Evolutionary conservation across 2,329 filamentous ascomycete species (phyloP).

Genomic region (Rugonectria rugulosa): DNA sequence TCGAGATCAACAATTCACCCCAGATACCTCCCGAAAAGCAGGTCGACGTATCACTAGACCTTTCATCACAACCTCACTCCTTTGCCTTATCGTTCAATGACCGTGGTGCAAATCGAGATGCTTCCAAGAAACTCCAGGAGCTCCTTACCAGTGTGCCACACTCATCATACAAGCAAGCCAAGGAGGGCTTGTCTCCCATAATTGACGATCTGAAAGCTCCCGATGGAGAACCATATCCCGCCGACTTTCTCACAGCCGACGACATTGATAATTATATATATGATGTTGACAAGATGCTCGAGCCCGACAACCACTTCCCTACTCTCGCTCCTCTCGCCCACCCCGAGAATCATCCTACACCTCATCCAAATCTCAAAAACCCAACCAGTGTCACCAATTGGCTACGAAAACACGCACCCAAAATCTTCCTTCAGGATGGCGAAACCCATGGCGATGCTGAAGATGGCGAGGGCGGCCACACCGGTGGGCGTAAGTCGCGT

Average conservation of each 20-base stretch:
- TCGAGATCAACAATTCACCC: conserved; percentile 86
- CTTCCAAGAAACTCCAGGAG: conserved; percentile 57
- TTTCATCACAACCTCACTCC: conserved; percentile 51
- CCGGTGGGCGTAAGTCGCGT: conserved; percentile 46
- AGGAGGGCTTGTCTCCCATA: conserved; percentile 68
- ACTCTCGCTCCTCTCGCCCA: conserved; percentile 60
- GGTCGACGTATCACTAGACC: conserved; percentile 70
- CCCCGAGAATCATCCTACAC: conserved; percentile 46
- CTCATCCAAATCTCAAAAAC: conserved; percentile 64
- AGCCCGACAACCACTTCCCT: conserved; percentile 53
- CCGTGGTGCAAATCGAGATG: conserved; percentile 48
- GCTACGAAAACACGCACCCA: conserved; percentile 84
- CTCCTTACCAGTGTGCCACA: conserved; percentile 64
- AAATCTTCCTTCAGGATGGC: conserved; percentile 83
- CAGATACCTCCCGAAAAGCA: conserved; percentile 79
- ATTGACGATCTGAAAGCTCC: conserved; percentile 57
- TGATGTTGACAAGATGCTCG: conserved; percentile 64
- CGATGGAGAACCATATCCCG: conserved; percentile 63
- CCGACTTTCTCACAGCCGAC: conserved; percentile 71
- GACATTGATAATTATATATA: conserved; percentile 79
- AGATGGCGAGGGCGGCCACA: conserved; percentile 41
- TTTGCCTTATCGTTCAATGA: conserved; percentile 43
- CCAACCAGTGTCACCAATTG: conserved; percentile 95
- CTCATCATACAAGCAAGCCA: conserved; percentile 58
- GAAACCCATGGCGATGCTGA: conserved; percentile 49